phyloP scores from a whole-genome alignment of 768 basidiomycete genomes.

The Jaapia argillacea region DNA sequence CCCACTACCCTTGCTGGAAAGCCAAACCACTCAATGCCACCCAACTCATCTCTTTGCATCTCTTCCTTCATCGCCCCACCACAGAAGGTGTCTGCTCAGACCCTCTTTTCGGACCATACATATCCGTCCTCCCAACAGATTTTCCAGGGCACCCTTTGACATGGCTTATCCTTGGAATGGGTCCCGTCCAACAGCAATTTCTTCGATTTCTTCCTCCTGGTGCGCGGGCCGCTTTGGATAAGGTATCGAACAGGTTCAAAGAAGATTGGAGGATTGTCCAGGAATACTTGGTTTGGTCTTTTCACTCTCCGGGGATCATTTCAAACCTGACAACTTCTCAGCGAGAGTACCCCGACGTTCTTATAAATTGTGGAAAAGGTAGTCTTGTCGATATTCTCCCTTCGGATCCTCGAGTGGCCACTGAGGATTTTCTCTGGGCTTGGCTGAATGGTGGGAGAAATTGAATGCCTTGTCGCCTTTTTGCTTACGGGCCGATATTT shows the following conservation, averaged over 20 bases:
- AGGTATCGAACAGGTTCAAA: slow-evolving; percentile 37
- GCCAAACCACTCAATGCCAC: slow-evolving; percentile 38
- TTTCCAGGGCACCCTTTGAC: slow-evolving; percentile 80
- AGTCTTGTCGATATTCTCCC: neutral
- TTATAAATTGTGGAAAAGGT: neutral
- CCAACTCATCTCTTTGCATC: slow-evolving; percentile 76
- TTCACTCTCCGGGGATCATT: neutral
- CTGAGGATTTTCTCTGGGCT: slow-evolving; percentile 67
- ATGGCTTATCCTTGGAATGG: slow-evolving; percentile 34
- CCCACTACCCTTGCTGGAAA: slow-evolving; percentile 41
- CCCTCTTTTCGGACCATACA: slow-evolving; percentile 61
- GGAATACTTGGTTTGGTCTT: slow-evolving; percentile 39
- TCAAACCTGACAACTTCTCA: neutral
- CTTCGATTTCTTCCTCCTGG: slow-evolving; percentile 39
- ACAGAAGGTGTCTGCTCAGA: slow-evolving; percentile 35
- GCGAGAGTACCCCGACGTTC: neutral
- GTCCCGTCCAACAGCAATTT: too few relatives aligned
- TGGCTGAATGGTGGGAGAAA: slow-evolving; percentile 80
- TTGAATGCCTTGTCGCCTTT: too few relatives aligned
- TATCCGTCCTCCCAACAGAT: slow-evolving; percentile 61
- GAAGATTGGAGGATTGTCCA: slow-evolving; percentile 48
- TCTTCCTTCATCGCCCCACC: slow-evolving; percentile 54
- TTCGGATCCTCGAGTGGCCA: too few relatives aligned
- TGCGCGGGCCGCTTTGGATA: slow-evolving; percentile 28
- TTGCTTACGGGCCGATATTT: slow-evolving; percentile 4